Evolutionary conservation across 2,329 filamentous ascomycete genomes (phyloP), one percentile per base, ranked within the genome.

Genomic region (Paecilomyces sp.): DNA sequence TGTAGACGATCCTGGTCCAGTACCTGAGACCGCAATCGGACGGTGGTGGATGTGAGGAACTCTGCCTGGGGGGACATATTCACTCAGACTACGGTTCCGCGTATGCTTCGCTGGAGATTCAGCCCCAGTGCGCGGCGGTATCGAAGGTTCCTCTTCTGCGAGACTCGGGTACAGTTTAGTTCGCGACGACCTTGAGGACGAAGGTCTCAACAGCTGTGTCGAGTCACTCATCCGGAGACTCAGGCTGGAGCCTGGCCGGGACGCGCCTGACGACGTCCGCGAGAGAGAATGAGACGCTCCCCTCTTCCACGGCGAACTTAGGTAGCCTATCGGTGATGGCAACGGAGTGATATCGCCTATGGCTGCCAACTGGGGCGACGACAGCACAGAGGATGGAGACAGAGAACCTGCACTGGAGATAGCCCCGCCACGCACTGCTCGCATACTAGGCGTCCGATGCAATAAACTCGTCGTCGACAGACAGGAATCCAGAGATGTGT

Each of bases 21-120:
- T 80, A 0, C 86, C 86, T 5, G 88, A 88, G 15, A 94, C 86
- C 0, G 88, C 90, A 58, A 90, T 83, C 63, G 91, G 87, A 52
- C 91, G 85, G 33, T 79, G 77, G 68, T 86, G 89, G 0, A 88
- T 82, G n/a, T 47, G 41, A 56, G 89, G 83, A 52, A 86, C 81
- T 64, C 88, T 79, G 4, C 84, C 78, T 58, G 94, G 89, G 1
- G 92, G 91, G 0, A 86, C 82, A 73, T 96, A 96, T 64, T 97
- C 92, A 77, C 92, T 96, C 28, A 94, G 79, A 74, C 92, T 97
- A 67, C 92, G 84, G 72, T 94, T 92, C 61, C 90, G 84, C 12
- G 80, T 79, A 72, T 91, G 89, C 13, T 66, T 73, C 58, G 61
- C 58, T 58, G 65, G 62, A 36, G 62, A 61, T 24, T 64, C 62